These are phyloP conservation scores for Lachnellula suecica DNA, from an alignment of 2,329 filamentous ascomycete genomes.

Conservation along the genomic window DNA sequence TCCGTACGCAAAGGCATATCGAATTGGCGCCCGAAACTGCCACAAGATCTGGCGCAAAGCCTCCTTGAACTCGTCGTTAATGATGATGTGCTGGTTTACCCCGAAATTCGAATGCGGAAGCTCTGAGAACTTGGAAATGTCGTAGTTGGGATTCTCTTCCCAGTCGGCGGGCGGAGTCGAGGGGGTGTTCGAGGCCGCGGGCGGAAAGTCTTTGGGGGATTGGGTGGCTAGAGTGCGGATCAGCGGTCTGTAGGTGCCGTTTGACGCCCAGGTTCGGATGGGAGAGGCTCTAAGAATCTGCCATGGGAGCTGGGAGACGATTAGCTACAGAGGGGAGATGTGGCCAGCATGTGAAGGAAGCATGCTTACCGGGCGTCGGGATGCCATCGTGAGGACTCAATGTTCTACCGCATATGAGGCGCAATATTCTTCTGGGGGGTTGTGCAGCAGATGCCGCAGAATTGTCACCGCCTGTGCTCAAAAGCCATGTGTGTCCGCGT, in stretches of 20 bases:
- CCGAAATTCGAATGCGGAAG: conserved; percentile 81
- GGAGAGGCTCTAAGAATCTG: conserved; percentile 6
- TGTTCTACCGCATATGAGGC: not conserved
- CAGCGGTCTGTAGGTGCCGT: not conserved
- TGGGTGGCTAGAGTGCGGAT: not conserved
- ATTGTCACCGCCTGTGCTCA: conserved; percentile 26
- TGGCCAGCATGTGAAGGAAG: conserved; percentile 8
- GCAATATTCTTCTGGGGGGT: conserved; percentile 7
- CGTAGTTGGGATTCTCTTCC: conserved; percentile 73
- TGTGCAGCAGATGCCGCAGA: conserved; percentile 33
- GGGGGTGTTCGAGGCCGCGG: conserved; percentile 20
- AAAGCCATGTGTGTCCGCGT: conserved; percentile 24
- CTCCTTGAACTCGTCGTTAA: conserved; percentile 95
- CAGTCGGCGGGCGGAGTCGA: conserved; percentile 44
- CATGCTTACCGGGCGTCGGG: conserved; percentile 23
- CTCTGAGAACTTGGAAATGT: conserved; percentile 72
- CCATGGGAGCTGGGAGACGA: conserved; percentile 1
- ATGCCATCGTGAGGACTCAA: conserved; percentile 25
- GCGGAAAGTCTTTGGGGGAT: conserved; percentile 1
- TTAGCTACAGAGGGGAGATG: conserved; percentile 15
- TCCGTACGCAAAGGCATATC: conserved; percentile 96
- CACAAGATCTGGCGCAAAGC: conserved; percentile 82
- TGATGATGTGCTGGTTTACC: conserved; percentile 93
- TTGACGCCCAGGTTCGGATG: not conserved
- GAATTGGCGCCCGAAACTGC: conserved; percentile 89